Conservation (phyloP, 139 green algal genomes). For the Dunaliella primolecta region DNA sequence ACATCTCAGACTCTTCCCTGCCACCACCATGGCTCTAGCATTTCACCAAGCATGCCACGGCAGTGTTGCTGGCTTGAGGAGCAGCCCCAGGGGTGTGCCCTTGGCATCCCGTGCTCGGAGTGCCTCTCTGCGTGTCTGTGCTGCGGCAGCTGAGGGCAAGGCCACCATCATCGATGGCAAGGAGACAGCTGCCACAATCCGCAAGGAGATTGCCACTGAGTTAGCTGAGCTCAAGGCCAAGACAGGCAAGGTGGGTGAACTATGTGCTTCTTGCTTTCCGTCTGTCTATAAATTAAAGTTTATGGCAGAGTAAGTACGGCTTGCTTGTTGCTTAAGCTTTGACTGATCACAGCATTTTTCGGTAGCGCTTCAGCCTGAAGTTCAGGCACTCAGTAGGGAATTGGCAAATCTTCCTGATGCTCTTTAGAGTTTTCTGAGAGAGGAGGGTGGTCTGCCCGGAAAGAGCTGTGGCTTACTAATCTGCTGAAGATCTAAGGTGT, state of each 20-base stretch:
- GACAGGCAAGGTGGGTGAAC: conserved; percentile 40
- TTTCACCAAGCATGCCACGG: not conserved
- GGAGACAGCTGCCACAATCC: conserved; percentile 73
- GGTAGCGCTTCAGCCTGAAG: too few relatives aligned
- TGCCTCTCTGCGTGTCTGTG: not conserved
- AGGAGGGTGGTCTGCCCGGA: too few relatives aligned
- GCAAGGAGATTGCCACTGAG: conserved; percentile 71
- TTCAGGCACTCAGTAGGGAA: too few relatives aligned
- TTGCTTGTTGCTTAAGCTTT: too few relatives aligned
- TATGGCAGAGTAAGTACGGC: not conserved
- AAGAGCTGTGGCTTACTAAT: too few relatives aligned
- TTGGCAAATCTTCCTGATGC: too few relatives aligned
- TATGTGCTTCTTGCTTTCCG: too few relatives aligned
- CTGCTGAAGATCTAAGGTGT: too few relatives aligned
- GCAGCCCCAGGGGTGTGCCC: conserved; percentile 9
- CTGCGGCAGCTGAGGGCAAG: conserved; percentile 2
- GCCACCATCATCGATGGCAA: conserved; percentile 49
- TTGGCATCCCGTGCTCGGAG: too few relatives aligned
- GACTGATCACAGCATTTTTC: too few relatives aligned
- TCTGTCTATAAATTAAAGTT: not conserved
- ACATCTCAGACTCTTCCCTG: too few relatives aligned
- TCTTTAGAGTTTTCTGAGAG: too few relatives aligned
- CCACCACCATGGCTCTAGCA: conserved; percentile 7
- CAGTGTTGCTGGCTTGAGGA: not conserved
- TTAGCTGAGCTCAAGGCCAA: conserved; percentile 60